These are phyloP conservation scores for Teratosphaeria gauchensis DNA, from an alignment of 2,329 filamentous ascomycete genomes.

Conservation along the genomic window DNA sequence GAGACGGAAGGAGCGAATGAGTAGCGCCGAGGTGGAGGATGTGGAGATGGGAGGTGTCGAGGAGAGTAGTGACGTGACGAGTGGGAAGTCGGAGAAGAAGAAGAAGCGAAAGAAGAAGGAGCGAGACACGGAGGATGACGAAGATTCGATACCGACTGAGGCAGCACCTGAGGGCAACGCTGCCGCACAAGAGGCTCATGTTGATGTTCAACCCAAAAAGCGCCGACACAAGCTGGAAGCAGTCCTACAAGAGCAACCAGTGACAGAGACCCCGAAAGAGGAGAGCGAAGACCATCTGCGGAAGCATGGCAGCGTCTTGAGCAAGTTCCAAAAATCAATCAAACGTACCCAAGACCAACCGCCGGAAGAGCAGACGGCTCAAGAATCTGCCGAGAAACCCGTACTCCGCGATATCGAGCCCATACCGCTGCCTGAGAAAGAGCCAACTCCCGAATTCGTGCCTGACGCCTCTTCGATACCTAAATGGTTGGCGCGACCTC, in stretches of 20 bases:
- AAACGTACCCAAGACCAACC: neutral
- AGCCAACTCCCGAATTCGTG: constrained; percentile 46
- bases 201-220: constrained; percentile 34
- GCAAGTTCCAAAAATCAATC: constrained; percentile 35
- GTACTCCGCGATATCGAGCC: constrained; percentile 43
- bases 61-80: neutral
- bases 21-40: neutral
- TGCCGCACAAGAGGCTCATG: neutral
- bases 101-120: neutral
- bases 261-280: constrained; percentile 15
- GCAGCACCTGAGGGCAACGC: neutral
- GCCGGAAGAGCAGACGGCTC: neutral
- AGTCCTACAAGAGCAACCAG: constrained; percentile 6
- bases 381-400: constrained; percentile 15
- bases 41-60: neutral
- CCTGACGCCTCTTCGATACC: constrained; percentile 72
- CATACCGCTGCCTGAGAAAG: constrained; percentile 66
- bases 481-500: constrained; percentile 66
- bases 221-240: constrained; percentile 35
- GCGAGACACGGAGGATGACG: neutral
- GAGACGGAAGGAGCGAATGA: constrained; percentile 34
- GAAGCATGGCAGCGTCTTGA: constrained; percentile 29
- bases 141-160: neutral
- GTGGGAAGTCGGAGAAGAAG: neutral
- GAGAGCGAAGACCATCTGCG: constrained; percentile 22